Percentiles rank a stretch among this genome's conserved stretches.
Conservation (phyloP, 495 filamentous ascomycete genomes). For the Penicillium tannophilum region DNA sequence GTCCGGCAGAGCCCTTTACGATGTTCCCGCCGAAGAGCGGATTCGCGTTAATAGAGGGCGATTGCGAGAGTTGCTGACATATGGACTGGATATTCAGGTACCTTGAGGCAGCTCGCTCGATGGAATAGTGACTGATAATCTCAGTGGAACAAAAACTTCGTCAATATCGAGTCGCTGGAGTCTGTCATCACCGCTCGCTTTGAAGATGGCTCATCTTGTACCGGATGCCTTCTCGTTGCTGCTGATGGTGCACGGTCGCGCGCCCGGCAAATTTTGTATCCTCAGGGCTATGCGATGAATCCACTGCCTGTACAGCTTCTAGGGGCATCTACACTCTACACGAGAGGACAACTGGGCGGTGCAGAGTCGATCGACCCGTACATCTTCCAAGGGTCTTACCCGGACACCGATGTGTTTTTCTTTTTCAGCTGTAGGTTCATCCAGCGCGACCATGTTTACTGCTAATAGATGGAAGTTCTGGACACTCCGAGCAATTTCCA, state of each 20-base stretch:
- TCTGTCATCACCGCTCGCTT: slow-evolving; percentile 48
- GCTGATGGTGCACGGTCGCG: slow-evolving; percentile 57
- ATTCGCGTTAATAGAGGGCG: slow-evolving; percentile 53
- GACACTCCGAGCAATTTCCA: slow-evolving; percentile 50
- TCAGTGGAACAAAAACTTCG: slow-evolving; percentile 49
- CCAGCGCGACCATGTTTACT: neutral
- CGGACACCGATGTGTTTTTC: slow-evolving; percentile 55
- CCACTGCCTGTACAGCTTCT: slow-evolving; percentile 52
- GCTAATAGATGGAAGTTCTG: slow-evolving; percentile 32
- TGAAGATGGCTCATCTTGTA: slow-evolving; percentile 48
- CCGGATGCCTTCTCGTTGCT: slow-evolving; percentile 55
- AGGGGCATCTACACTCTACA: slow-evolving; percentile 47
- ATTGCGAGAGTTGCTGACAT: slow-evolving; percentile 48
- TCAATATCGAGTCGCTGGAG: slow-evolving; percentile 31
- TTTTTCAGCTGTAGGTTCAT: slow-evolving; percentile 50
- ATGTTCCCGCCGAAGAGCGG: slow-evolving; percentile 49
- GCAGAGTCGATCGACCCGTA: slow-evolving; percentile 57
- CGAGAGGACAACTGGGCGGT: slow-evolving; percentile 37
- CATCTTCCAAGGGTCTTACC: slow-evolving; percentile 63
- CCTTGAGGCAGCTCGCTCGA: neutral
- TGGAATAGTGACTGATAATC: neutral
- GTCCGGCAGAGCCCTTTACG: slow-evolving; percentile 46
- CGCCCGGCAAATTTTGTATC: slow-evolving; percentile 42
- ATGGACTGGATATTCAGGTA: slow-evolving; percentile 51
- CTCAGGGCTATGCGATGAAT: slow-evolving; percentile 35